These are phyloP conservation scores for Solanum gracilifrons DNA, from an alignment of 257 asterid genomes.

Conservation along the genomic window DNA sequence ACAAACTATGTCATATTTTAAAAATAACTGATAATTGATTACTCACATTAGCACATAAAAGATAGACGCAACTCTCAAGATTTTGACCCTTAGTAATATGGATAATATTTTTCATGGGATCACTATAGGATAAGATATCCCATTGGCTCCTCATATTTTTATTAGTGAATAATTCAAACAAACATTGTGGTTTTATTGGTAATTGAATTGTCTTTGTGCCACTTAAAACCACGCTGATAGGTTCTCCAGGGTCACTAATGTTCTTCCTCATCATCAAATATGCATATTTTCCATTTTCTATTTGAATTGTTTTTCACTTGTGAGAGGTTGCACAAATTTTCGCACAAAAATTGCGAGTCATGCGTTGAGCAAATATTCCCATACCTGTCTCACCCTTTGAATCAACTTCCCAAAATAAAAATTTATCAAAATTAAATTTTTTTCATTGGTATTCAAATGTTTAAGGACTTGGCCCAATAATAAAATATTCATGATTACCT, in stretches of 20 bases:
- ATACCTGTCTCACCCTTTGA: too few relatives aligned
- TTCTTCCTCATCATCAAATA: constrained; percentile 55
- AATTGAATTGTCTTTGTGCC: constrained; percentile 56
- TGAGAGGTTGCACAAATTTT: constrained; percentile 53
- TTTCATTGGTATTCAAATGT: too few relatives aligned
- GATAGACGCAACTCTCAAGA: constrained; percentile 37
- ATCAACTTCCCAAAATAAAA: too few relatives aligned
- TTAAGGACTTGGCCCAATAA: too few relatives aligned
- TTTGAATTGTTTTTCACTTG: constrained; percentile 57
- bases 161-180: constrained; percentile 48
- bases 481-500: too few relatives aligned
- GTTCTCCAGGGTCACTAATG: constrained; percentile 47
- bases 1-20: not conserved
- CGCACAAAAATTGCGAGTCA: constrained; percentile 57
- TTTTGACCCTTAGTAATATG: constrained; percentile 51
- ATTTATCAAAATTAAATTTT: too few relatives aligned
- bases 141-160: constrained; percentile 52
- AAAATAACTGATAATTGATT: not conserved
- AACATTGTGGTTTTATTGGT: constrained; percentile 34
- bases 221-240: constrained; percentile 28
- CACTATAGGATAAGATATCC: constrained; percentile 51
- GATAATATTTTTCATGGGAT: constrained; percentile 42
- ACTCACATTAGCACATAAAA: constrained; percentile 18
- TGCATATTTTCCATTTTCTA: constrained; percentile 19
- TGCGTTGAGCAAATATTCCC: constrained; percentile 56